Percentiles rank a stretch among this genome's conserved stretches.
Evolutionary conservation across 164 flowering plant genomes (phyloP).

Genomic region (Vitis labrusca): DNA sequence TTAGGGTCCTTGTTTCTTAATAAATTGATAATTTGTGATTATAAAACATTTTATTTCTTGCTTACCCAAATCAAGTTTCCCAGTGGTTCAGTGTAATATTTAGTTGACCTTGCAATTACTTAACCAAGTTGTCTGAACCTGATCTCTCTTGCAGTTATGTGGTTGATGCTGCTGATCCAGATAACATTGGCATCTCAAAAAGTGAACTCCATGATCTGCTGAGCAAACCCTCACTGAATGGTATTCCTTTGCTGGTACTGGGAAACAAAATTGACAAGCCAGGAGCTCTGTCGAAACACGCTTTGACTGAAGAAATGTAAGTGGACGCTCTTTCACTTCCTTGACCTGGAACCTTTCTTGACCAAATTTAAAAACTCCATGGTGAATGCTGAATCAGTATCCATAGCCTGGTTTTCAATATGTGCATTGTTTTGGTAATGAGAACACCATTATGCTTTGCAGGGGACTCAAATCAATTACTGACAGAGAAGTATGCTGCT

Average conservation of each 20-base stretch:
- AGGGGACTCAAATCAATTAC: slow-evolving; percentile 59
- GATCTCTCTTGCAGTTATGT: slow-evolving; percentile 32
- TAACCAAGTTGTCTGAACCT: neutral
- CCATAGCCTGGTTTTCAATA: no score
- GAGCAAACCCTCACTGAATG: slow-evolving; percentile 38
- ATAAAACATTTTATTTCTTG: neutral
- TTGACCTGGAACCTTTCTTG: no score
- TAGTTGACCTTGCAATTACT: neutral
- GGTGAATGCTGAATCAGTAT: neutral
- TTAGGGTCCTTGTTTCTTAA: neutral
- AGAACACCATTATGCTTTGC: slow-evolving; percentile 13
- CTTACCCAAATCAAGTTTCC: neutral
- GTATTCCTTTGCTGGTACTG: slow-evolving; percentile 44
- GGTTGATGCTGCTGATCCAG: slow-evolving; percentile 47
- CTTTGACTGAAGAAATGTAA: slow-evolving; percentile 44
- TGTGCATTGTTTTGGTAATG: slow-evolving; percentile 1
- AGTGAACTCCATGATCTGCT: slow-evolving; percentile 47
- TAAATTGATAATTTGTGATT: neutral
- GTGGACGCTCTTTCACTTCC: neutral
- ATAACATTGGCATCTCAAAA: slow-evolving; percentile 38
- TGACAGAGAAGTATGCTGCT: slow-evolving; percentile 71
- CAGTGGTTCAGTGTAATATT: neutral
- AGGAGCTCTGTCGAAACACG: slow-evolving; percentile 42
- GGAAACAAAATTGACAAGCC: slow-evolving; percentile 50
- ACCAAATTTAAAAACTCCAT: no score